These are phyloP conservation scores for Ceratocystis smalleyi DNA, from an alignment of 2,329 filamentous ascomycete species.

Conservation along the genomic window DNA sequence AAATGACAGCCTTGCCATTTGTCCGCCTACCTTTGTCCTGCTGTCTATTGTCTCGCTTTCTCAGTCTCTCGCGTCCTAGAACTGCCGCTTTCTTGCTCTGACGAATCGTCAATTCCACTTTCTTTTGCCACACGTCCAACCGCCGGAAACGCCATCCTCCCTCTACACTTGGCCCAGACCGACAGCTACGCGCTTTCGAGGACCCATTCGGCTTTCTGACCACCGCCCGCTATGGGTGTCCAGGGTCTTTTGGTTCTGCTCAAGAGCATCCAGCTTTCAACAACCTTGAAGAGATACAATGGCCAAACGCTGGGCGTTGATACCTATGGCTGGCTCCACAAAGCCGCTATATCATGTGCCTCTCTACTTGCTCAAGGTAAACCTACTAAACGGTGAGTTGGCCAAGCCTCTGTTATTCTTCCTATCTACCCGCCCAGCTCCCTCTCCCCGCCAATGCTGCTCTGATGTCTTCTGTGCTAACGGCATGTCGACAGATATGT, in stretches of 20 bases:
- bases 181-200: not conserved
- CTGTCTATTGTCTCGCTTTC: not conserved
- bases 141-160: not conserved
- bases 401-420: not conserved
- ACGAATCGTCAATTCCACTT: not conserved
- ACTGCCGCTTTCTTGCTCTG: not conserved
- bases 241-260: constrained; percentile 59
- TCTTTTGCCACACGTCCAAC: not conserved
- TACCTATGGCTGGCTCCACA: constrained; percentile 95
- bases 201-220: not conserved
- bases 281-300: constrained; percentile 68
- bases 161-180: not conserved
- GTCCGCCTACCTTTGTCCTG: not conserved
- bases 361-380: constrained; percentile 79
- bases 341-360: constrained; percentile 78
- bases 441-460: not conserved
- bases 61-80: not conserved
- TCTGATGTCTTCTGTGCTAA: constrained; percentile 11
- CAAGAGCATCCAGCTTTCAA: constrained; percentile 89
- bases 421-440: no score
- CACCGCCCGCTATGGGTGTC: constrained; percentile 17
- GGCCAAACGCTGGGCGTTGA: constrained; percentile 90
- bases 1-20: not conserved
- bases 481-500: constrained; percentile 47
- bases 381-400: constrained; percentile 64